Evolutionary conservation across 164 flowering plant species (phyloP), one percentile per base, ranked within the genome.

Genomic region (Nymphaea colorata): DNA sequence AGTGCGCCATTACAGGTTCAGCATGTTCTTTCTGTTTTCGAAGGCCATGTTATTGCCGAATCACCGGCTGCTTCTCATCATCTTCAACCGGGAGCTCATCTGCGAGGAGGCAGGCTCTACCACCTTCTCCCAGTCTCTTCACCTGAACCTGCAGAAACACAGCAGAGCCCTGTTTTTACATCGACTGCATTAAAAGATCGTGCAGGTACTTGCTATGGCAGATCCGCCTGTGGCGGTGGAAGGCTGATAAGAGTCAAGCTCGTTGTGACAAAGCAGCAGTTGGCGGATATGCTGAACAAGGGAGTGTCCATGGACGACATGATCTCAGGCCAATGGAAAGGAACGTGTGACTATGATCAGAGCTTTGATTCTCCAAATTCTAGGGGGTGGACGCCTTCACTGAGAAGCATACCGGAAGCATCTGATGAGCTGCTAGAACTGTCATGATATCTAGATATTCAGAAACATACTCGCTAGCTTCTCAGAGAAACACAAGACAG

Each of bases 261-360:
- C 67, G 78, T 88, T 18, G 78, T 90, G 59, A 82, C 80, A 16
- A 88, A 82, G 78, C 80, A 81, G 67, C 85, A 90, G 74, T 70
- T 88, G 67, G 74, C 71, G 78, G 87, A 80, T 79, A 75, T 88
- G 82, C 64, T 88, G 18, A 67, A 44, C 5, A 82, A 78, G 45
- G 91, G 82, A 73, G 84, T 51, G 12, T 7, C 7, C 12, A 4
- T 51, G 0, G 87, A 86, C 0, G 91, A 87, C 0, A 85, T 84
- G 0, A 87, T 88, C 0, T 86, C 80, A 51, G 84, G 84, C 16
- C 83, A 70, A 64, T 82, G 88, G 83, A 67, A 80, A 78, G 2
- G 82, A 67, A 4, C 84, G 82, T 0, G 88, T 84, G 68, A 78
- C 83, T 44, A 76, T 10, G 43, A 86, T 67, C 51, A 86, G 67